These are phyloP conservation scores for Fragosphaeria purpurea DNA, from an alignment of 2,329 filamentous ascomycete species.

Conservation along the genomic window DNA sequence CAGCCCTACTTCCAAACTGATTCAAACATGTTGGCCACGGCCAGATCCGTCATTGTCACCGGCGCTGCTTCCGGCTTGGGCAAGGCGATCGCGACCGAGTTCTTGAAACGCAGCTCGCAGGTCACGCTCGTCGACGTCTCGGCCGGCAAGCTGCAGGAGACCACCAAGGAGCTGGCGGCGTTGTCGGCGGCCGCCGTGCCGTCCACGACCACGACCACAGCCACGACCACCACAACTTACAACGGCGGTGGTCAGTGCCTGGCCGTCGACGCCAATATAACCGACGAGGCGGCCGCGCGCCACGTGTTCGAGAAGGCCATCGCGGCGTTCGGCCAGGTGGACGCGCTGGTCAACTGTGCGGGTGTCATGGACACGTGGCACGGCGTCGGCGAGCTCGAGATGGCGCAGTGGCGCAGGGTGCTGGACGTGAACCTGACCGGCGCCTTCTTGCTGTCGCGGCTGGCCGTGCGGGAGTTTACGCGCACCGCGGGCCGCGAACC, in stretches of 20 bases:
- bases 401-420: slow-evolving; percentile 40
- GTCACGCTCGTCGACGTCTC: slow-evolving; percentile 3
- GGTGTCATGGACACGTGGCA: slow-evolving; percentile 48
- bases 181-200: background rate
- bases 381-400: slow-evolving; percentile 36
- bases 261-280: slow-evolving; percentile 16
- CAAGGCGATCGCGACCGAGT: background rate
- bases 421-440: slow-evolving; percentile 48
- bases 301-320: slow-evolving; percentile 20
- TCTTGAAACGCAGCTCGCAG: background rate
- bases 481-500: background rate
- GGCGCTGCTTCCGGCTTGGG: slow-evolving; percentile 1
- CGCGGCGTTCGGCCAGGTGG: slow-evolving; percentile 26
- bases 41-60: background rate
- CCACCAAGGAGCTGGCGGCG: background rate
- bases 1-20: too few species aligned
- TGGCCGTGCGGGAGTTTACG: background rate
- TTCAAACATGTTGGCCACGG: too few species aligned
- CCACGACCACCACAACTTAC: too few species aligned
- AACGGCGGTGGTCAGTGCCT: background rate
- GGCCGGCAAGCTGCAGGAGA: background rate
- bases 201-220: too few species aligned
- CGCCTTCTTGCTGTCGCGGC: slow-evolving; percentile 28
- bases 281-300: slow-evolving; percentile 21
- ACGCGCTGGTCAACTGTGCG: slow-evolving; percentile 50